Percentiles rank a stretch among this genome's conserved stretches.
phyloP scores from a whole-genome alignment of 164 flowering plant genomes.

The Piper longum region DNA sequence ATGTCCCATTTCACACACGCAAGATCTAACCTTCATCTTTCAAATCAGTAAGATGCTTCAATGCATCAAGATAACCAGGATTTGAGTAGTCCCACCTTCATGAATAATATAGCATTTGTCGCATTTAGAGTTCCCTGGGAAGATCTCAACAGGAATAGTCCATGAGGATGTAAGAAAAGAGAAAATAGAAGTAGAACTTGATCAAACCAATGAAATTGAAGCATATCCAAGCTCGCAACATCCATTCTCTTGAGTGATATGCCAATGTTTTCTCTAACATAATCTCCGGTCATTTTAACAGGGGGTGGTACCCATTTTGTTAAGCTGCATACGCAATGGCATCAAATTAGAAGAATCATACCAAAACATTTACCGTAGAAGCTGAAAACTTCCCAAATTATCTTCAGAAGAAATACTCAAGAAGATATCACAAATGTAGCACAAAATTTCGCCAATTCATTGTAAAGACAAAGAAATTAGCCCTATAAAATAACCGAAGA shows the following conservation, averaged over 20 bases:
- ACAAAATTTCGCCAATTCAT: too few relatives aligned
- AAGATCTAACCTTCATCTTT: conserved; percentile 70
- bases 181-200: not conserved
- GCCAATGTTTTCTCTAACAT: conserved; percentile 54
- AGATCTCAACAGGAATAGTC: not conserved
- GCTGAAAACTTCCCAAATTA: too few relatives aligned
- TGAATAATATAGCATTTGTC: conserved; percentile 1
- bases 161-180: not conserved
- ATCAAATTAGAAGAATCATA: not conserved
- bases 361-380: not conserved
- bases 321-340: conserved; percentile 37
- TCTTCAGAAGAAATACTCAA: not conserved
- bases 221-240: conserved; percentile 87
- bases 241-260: conserved; percentile 94
- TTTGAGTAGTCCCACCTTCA: conserved; percentile 97
- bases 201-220: conserved; percentile 90
- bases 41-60: conserved; percentile 89
- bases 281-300: conserved; percentile 85
- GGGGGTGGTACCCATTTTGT: conserved; percentile 99
- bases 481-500: too few relatives aligned
- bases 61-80: conserved; percentile 90
- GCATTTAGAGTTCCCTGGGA: not conserved
- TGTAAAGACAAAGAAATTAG: too few relatives aligned
- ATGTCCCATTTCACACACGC: not conserved
- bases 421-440: not conserved